Evolutionary conservation across 1,139 yeast species (phyloP).

Genomic region (Taphrina wiesneri): DNA sequence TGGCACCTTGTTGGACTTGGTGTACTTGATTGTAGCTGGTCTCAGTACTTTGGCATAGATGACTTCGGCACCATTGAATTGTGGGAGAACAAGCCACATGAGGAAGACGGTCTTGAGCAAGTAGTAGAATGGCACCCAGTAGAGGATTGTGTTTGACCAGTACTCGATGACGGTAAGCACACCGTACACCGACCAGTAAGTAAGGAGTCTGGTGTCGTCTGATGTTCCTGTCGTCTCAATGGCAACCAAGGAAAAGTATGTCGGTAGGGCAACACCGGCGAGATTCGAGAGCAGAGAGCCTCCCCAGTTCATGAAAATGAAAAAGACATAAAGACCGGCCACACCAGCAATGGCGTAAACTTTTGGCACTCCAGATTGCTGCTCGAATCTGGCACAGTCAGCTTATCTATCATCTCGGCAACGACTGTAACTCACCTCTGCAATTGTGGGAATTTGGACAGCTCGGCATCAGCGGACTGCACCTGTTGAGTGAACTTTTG

Average conservation of each 20-base stretch:
- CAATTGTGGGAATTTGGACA: conserved; percentile 20
- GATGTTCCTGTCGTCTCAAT: conserved; percentile 65
- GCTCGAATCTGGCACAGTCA: conserved; percentile 19
- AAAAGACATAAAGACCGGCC: conserved; percentile 64
- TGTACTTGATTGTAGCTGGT: conserved; percentile 50
- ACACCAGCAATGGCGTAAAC: conserved; percentile 76
- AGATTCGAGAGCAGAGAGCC: conserved; percentile 82
- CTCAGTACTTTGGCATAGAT: conserved; percentile 65
- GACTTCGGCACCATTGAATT: conserved; percentile 77
- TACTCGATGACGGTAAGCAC: conserved; percentile 86
- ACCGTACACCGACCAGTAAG: conserved; percentile 89
- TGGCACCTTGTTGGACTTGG: conserved; percentile 25
- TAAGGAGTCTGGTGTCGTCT: conserved; percentile 64
- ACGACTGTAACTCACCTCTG: conserved; percentile 2
- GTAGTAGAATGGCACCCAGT: conserved; percentile 96
- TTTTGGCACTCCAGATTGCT: conserved; percentile 66
- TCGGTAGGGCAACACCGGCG: conserved; percentile 88
- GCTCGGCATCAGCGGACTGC: conserved; percentile 18
- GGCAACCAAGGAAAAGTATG: conserved; percentile 83
- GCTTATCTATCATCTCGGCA: conserved; percentile 5
- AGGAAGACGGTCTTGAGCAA: conserved; percentile 85
- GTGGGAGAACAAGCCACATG: conserved; percentile 84
- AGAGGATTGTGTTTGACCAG: conserved; percentile 85
- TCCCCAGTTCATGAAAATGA: conserved; percentile 70
- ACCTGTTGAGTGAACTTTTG: conserved; percentile 23